Base-by-base conservation (phyloP, 106 monocot species). In the Apostasia ramifera region DNA sequence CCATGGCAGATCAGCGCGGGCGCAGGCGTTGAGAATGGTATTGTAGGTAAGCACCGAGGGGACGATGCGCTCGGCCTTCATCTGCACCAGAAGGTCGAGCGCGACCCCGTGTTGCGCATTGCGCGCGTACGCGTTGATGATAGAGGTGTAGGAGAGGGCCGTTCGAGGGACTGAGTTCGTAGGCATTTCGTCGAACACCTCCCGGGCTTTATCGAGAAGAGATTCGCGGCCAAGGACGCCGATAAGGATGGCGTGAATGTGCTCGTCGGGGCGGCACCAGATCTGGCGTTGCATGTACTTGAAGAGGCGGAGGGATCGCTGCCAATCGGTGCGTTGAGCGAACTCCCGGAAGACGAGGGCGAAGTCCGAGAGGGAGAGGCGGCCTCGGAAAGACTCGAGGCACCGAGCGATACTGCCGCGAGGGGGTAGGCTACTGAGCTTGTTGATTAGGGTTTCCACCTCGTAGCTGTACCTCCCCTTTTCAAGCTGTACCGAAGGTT, bases 181-280 rank as follows among this genome's bases (percentile, higher is more conserved):
- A 8, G 84, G 82, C 86, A 97, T 87, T 58, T 97, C 95, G 44
- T 81, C 69, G 73, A 97, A 97, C 49, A 97, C 81, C 40, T 97
- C 92, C 48, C 77, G 82, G 70, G 80, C 79, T 63, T 89, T 89
- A 15, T 86, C 82, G 2, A 92, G 89, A 47, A 97, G 82, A 40
- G 68, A 68, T 55, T 92, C 90, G 38, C 91, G 79, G 45, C 86
- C 88, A 44, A 97, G 83, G n/a, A 89, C 81, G 37, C 84, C 86
- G 72, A 97, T 92, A 55, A 97, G 61, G 65, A 97, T 81, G 14
- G 95, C 89, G 74, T 97, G 85, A 71, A 97, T 89, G 70, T 92
- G 95, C 85, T 97, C 95, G 74, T 92, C 80, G 53, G 92, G 95
- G 46, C 92, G 84, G 81, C 95, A 97, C 95, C 95, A 97, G 1